Evolutionary conservation across 2,329 filamentous ascomycete species (phyloP).

Genomic region (Emmonsiellopsis sp.): DNA sequence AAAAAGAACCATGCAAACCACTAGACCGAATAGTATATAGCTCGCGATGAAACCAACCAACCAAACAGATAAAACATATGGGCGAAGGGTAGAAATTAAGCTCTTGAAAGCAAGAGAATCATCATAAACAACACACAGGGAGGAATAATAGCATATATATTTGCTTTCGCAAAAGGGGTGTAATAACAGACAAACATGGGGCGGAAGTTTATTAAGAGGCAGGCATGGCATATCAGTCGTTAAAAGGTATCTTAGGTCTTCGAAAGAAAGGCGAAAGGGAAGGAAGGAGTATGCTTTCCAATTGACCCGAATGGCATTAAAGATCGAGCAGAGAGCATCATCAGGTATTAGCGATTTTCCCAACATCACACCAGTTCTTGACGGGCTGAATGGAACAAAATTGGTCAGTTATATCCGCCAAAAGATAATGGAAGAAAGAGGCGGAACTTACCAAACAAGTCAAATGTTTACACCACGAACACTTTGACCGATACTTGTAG

Average conservation of each 20-base stretch:
- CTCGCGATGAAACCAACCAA: too few relatives aligned
- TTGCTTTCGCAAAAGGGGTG: too few relatives aligned
- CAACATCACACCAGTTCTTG: conserved; percentile 4
- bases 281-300: neutral
- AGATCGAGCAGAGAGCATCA: neutral
- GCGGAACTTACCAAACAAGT: conserved; percentile 71
- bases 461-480: conserved; percentile 89
- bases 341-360: conserved; percentile 1
- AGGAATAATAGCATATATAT: neutral
- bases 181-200: too few relatives aligned
- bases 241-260: neutral
- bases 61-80: neutral
- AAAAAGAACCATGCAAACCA: neutral
- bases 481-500: conserved; percentile 65
- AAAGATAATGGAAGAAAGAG: neutral
- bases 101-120: neutral
- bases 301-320: too few relatives aligned
- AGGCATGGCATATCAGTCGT: neutral
- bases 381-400: neutral
- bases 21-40: neutral
- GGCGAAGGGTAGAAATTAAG: neutral
- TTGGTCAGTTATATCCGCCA: neutral
- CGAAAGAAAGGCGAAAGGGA: neutral
- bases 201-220: neutral
- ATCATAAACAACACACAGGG: neutral